Base-by-base conservation (phyloP, 129 eudicot species). In the Tagetes erecta region DNA sequence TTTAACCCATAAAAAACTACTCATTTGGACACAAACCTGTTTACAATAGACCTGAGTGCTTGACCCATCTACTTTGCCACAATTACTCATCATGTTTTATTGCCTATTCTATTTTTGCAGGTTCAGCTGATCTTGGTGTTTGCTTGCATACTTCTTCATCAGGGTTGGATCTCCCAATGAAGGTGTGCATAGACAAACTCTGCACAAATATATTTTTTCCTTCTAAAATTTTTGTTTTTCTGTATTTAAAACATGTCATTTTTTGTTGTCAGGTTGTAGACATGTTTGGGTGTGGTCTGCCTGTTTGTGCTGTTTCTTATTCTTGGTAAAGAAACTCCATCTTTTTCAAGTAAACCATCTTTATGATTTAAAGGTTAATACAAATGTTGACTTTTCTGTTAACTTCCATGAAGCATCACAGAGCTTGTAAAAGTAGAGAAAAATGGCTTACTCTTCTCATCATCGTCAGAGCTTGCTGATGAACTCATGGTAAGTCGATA, bases 141-240 rank as follows among this genome's bases (percentile, higher is more conserved):
- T 94, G 97, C 80, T 79, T 94, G 76, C 98, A 94, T 88, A 90
- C 97, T 73, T 94, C 98, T 49, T 94, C 98, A 63, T 94, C 98
- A 56, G 98, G 98, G 76, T 80, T 94, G 89, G 98, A 94, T 78
- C 87, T 94, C 59, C 98, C 96, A 39, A 94, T 94, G 98, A 94
- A 94, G 98, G 98, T 90, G 4, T 45, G 65, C 46, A 13, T 33
- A 59, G 6, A 59, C 3, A 33, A 59, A 59, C 57, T 65, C 71
- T 38, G 51, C 70, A 67, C 20, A 56, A 46, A 45, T 64, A 9
- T n/a, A 7, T 42, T 14, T 33, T 10, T 64, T 12, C 4, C 12
- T 14, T 63, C 45, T 41, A 13, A 33, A 58, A 14, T 52, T 30
- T 12, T 49, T 0, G 12, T 38, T 34, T 33, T 41, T 42, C 69